phyloP scores from a whole-genome alignment of 176 grass and related monocot species.

The Triticum timopheevii region DNA sequence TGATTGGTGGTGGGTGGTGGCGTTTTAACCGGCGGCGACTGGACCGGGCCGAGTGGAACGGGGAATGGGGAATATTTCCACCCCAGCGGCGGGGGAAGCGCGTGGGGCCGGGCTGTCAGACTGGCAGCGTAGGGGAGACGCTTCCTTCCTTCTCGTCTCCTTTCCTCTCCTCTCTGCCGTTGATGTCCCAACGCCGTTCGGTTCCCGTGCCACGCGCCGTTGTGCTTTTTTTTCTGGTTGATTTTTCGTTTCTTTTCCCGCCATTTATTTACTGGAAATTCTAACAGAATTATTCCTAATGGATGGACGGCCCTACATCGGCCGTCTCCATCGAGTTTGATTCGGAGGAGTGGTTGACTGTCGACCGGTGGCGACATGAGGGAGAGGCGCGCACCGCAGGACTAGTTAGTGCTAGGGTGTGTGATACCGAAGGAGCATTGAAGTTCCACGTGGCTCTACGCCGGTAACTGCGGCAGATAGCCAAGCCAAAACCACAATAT shows the following conservation, averaged over 20 bases:
- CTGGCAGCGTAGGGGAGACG: neutral
- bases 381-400: too few relatives aligned
- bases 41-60: neutral
- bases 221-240: neutral
- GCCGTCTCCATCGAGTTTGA: too few relatives aligned
- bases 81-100: neutral
- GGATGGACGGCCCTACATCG: too few relatives aligned
- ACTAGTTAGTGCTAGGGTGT: too few relatives aligned
- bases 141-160: neutral
- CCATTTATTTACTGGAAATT: neutral
- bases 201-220: neutral
- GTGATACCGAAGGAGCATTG: too few relatives aligned
- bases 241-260: neutral
- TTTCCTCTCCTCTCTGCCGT: neutral
- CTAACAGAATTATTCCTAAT: too few relatives aligned
- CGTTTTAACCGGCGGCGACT: conserved; percentile 20
- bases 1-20: conserved; percentile 22
- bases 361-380: too few relatives aligned
- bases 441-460: too few relatives aligned
- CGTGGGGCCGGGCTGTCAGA: neutral
- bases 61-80: conserved; percentile 2
- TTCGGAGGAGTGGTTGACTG: too few relatives aligned
- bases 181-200: neutral
- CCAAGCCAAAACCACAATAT: too few relatives aligned
- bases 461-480: too few relatives aligned